Conservation (phyloP, 2,329 filamentous ascomycete genomes). For the Trichoderma harzianum region DNA sequence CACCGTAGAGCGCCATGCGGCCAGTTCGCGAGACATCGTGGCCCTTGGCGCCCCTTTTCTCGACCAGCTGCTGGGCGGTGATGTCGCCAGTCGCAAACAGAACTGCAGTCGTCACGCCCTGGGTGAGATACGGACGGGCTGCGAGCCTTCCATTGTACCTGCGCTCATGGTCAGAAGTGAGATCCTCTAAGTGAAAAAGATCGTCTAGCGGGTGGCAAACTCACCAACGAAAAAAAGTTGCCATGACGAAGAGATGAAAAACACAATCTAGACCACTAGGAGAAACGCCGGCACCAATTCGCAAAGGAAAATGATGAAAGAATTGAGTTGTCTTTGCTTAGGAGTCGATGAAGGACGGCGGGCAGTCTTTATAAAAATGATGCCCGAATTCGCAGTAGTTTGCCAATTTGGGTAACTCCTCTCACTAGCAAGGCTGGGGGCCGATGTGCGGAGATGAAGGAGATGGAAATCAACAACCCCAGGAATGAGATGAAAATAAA, state of each 20-base stretch:
- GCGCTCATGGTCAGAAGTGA: conserved; percentile 20
- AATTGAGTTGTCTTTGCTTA: background rate
- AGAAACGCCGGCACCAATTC: background rate
- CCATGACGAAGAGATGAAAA: conserved; percentile 3
- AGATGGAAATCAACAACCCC: background rate
- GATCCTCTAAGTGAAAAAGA: background rate
- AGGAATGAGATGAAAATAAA: background rate
- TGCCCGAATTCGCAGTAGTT: conserved; percentile 1
- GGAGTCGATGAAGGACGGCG: background rate
- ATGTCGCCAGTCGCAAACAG: conserved; percentile 91
- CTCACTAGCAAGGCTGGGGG: conserved; percentile 3
- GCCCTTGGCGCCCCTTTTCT: conserved; percentile 71
- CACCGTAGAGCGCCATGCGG: conserved; percentile 78
- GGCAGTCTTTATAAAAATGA: background rate
- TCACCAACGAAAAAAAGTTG: conserved; percentile 16
- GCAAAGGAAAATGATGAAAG: background rate
- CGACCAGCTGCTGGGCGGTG: conserved; percentile 86
- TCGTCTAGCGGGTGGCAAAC: conserved; percentile 1
- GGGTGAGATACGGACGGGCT: conserved; percentile 79
- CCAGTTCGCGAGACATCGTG: conserved; percentile 72
- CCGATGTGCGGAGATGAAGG: conserved; percentile 8
- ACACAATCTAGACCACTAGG: background rate
- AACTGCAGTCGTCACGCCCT: conserved; percentile 84
- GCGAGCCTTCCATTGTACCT: conserved; percentile 87
- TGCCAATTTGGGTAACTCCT: conserved; percentile 15